Evolutionary conservation across 805 yeast species (phyloP), one percentile per base, ranked within the genome.

Genomic region (Barnettozyma wickerhamii): DNA sequence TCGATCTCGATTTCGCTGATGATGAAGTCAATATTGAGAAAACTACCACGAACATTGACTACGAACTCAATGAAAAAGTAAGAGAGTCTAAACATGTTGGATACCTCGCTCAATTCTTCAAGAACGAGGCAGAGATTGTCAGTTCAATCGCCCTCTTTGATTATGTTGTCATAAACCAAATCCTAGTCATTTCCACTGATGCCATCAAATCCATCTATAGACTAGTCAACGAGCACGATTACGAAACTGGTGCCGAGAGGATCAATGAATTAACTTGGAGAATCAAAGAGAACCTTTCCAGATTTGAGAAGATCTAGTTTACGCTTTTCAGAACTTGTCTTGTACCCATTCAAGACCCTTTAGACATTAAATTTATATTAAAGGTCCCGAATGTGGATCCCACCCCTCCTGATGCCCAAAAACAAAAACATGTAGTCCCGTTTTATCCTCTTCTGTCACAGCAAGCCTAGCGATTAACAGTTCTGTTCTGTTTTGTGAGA

Each of bases 91-190:
- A 56, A n/a, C 43, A 50, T 9, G 40, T 64, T 1, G 46, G 48
- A 0, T 35, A 41, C 12, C 14, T 60, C 4, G 51, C 62, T 4
- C 30, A 26, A 3, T 34, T 42, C 9, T 49, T 53, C 39, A 47
- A 45, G 23, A 51, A 54, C 27, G 77, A 73, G 44, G 35, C 62
- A 4, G 56, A 59, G n/a, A 48, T 71, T 6, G 47, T 69, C 7
- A 55, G 60, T 44, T 50, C 62, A 42, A 54, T 67, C 3, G 58
- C 69, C 0, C 33, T 70, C 60, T 47, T 36, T 28, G 47, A 45
- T 18, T 43, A 29, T 17, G 35, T 39, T 14, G 38, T 43, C 7
- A 29, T 43, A 2, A 24, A 33, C 7, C 40, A 39, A 19, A 7
- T 15, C 7, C 23, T 37, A 27, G 41, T 33, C 10, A 30, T 30